A percentile compares a stretch with the other conserved stretches of the same genome.
These are phyloP conservation scores for Catunica adiposa DNA, from an alignment of 2,329 filamentous ascomycete genomes.

Conservation along the genomic window DNA sequence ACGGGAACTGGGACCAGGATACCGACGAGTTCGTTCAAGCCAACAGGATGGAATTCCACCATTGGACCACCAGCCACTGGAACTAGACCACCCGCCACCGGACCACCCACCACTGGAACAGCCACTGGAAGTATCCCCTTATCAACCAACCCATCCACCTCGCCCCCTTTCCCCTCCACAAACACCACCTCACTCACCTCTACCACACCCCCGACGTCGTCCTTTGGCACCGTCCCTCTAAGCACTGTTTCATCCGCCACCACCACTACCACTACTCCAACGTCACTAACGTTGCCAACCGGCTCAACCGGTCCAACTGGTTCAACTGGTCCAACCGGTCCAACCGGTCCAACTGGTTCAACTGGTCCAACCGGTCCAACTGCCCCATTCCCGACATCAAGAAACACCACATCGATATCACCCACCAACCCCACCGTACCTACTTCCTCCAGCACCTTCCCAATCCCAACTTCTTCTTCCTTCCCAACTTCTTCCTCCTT, in stretches of 20 bases:
- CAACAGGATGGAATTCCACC: neutral
- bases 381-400: neutral
- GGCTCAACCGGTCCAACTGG: neutral
- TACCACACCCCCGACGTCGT: neutral
- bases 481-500: neutral
- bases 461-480: neutral
- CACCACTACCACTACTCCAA: no score
- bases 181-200: neutral
- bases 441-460: neutral
- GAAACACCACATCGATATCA: neutral
- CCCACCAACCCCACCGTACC: neutral
- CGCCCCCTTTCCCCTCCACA: no score
- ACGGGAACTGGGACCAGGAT: neutral
- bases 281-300: neutral
- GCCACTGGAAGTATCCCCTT: neutral
- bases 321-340: no score
- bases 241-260: neutral
- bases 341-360: no score
- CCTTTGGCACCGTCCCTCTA: neutral
- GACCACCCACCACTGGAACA: neutral
- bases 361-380: no score
- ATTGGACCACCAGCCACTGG: neutral
- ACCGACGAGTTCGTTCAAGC: neutral
- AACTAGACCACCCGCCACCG: neutral
- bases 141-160: no score